Evolutionary conservation across 2,329 filamentous ascomycete genomes (phyloP), one percentile per base, ranked within the genome.

Genomic region (Pleurostoma richardsiae): DNA sequence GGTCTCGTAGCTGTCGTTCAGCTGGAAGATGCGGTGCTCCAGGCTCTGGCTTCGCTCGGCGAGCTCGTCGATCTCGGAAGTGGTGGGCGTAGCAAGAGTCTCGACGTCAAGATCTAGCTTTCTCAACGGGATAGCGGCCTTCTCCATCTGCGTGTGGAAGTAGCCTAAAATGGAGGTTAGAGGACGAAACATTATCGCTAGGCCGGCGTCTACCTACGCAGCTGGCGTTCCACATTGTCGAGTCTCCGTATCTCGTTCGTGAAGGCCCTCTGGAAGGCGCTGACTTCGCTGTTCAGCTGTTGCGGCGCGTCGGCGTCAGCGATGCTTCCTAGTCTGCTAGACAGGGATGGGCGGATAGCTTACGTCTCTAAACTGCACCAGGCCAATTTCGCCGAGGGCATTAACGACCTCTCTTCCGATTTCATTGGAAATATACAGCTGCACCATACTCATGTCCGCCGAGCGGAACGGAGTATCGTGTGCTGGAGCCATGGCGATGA

Each of bases 371-470:
- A 99, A 99, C 71, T 97, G 91, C 68, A 97, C 91, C 61, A 94
- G 81, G 49, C 94, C 94, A 62, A 99, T 82, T 79, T 99, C 94
- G 64, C 94, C 94, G 55, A 99, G 77, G 47, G 92, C 92, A 64
- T 91, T 96, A 54, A 97, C 91, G 60, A 96, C 92, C 75, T 99
- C 95, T 65, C 94, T 85, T 59, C 94, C 92, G 59, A 99, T 97
- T 78, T 99, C 94, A 67, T 96, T 97, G 63, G 94, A 90, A 62
- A 99, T 95, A 73, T 97, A 99, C 63, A 99, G 86, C 84, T 99
- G 94, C 64, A 95, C 95, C 86, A 99, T 86, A 80, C 90, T 96
- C 94, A 99, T 99, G 72, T 96, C 89, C 88, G 90, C 89, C 67
- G 94, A 99, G 81, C 95, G 92, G 85, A 99, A 97, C 77, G 96